Evolutionary conservation across 2,329 filamentous ascomycete species (phyloP).

Genomic region (Curvularia sp.): DNA sequence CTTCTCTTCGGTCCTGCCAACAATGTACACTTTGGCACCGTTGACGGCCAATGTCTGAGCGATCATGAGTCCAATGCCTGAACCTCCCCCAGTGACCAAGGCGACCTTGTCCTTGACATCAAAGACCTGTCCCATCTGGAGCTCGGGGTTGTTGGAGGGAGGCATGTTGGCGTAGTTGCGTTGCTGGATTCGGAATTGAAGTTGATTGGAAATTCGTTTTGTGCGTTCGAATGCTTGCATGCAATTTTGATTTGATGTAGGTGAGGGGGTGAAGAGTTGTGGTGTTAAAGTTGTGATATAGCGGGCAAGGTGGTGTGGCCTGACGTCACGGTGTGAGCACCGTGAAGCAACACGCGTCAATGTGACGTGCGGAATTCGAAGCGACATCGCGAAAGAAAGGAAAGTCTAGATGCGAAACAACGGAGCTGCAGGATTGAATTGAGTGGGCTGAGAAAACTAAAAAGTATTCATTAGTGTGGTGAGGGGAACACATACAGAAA

Average conservation of each 20-base stretch:
- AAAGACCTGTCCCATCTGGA: conserved; percentile 45
- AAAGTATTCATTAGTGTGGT: background rate
- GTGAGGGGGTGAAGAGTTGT: conserved; percentile 9
- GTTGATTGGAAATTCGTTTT: conserved; percentile 24
- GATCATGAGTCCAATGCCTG: conserved; percentile 58
- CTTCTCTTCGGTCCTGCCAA: conserved; percentile 57
- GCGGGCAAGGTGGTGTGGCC: conserved; percentile 18
- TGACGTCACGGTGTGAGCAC: conserved; percentile 36
- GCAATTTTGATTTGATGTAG: conserved; percentile 6
- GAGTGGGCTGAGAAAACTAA: conserved; percentile 4
- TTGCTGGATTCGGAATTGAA: conserved; percentile 16
- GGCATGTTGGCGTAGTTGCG: conserved; percentile 37
- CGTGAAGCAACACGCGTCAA: conserved; percentile 28
- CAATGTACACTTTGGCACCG: conserved; percentile 57
- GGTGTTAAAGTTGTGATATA: conserved; percentile 25
- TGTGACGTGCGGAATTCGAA: conserved; percentile 24
- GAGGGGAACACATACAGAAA: background rate
- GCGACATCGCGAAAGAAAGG: conserved; percentile 13
- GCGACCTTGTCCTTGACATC: conserved; percentile 52
- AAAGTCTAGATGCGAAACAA: background rate
- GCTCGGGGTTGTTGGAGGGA: conserved; percentile 42
- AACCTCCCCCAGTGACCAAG: conserved; percentile 55
- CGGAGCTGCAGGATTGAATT: background rate
- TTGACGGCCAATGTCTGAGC: conserved; percentile 57
- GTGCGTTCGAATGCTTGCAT: conserved; percentile 21